Evolutionary conservation across 768 basidiomycete species (phyloP).

Genomic region (Suillus decipiens): DNA sequence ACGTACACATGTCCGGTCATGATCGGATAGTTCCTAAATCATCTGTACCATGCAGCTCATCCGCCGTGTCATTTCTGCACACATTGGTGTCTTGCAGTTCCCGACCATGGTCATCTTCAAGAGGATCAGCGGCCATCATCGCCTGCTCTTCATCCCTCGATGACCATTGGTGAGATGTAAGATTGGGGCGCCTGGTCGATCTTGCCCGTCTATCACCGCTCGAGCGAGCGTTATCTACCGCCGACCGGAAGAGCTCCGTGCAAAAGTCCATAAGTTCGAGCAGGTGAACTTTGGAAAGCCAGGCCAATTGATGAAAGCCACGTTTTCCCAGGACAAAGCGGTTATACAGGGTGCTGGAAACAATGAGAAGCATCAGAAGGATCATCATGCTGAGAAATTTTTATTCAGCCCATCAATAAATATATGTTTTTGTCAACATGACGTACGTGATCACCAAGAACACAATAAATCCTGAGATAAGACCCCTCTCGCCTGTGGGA

Average conservation of each 20-base stretch:
- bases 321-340: constrained; percentile 70
- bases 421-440: neutral
- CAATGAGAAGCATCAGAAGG: constrained; percentile 62
- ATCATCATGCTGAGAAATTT: constrained; percentile 47
- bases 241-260: constrained; percentile 20
- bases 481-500: constrained; percentile 58
- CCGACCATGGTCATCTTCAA: constrained; percentile 20
- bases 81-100: constrained; percentile 3
- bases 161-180: constrained; percentile 33
- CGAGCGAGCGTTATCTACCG: constrained; percentile 15
- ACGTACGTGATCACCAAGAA: constrained; percentile 64
- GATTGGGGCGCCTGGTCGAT: constrained; percentile 18
- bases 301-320: constrained; percentile 75
- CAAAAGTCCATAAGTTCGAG: constrained; percentile 25
- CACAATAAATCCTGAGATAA: constrained; percentile 52
- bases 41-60: neutral
- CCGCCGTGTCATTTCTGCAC: neutral
- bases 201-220: constrained; percentile 21
- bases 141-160: constrained; percentile 35
- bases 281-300: constrained; percentile 41
- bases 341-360: constrained; percentile 75
- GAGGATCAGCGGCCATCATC: constrained; percentile 24
- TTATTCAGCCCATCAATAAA: neutral
- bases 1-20: constrained; percentile 3
- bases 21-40: constrained; percentile 1